Evolutionary conservation across 139 green algal species (phyloP).

Genomic region (Chlamydomonas sphaeroides): DNA sequence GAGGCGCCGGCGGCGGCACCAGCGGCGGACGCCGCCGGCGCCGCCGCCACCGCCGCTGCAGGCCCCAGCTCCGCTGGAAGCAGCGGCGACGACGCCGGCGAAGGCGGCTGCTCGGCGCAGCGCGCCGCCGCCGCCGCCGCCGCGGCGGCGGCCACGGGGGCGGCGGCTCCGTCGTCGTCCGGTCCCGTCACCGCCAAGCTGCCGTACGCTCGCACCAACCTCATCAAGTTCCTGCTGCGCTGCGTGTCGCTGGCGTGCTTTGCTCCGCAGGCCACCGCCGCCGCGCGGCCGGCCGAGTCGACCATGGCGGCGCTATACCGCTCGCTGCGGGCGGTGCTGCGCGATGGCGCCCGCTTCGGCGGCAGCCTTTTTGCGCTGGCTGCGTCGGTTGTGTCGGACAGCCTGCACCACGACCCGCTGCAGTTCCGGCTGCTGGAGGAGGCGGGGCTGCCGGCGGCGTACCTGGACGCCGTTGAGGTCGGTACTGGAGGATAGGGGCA

Average conservation of each 20-base stretch:
- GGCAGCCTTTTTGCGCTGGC: constrained; percentile 90
- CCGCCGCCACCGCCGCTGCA: not conserved
- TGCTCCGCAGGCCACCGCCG: constrained; percentile 55
- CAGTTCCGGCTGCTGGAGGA: constrained; percentile 81
- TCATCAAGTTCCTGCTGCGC: constrained; percentile 93
- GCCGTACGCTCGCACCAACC: constrained; percentile 71
- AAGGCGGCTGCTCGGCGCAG: not conserved
- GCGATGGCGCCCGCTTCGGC: constrained; percentile 80
- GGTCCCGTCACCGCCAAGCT: constrained; percentile 38
- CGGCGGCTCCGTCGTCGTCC: too few relatives aligned
- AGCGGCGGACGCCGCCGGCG: not conserved
- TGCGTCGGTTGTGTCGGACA: constrained; percentile 85
- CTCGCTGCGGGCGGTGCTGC: constrained; percentile 77
- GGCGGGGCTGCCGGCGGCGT: constrained; percentile 82
- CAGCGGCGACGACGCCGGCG: not conserved
- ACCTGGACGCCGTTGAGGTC: constrained; percentile 74
- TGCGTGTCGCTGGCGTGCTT: constrained; percentile 87
- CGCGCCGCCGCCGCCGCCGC: not conserved
- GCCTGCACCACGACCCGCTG: constrained; percentile 94
- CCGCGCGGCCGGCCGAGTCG: constrained; percentile 45
- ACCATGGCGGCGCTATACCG: constrained; percentile 61
- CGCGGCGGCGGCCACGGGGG: not conserved
- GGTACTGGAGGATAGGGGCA: not conserved
- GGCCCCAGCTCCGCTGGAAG: not conserved
- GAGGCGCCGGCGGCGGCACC: not conserved